These are phyloP conservation scores for Balamuthia mandrillaris DNA, from an alignment of 208 protist genomes.

Conservation along the genomic window DNA sequence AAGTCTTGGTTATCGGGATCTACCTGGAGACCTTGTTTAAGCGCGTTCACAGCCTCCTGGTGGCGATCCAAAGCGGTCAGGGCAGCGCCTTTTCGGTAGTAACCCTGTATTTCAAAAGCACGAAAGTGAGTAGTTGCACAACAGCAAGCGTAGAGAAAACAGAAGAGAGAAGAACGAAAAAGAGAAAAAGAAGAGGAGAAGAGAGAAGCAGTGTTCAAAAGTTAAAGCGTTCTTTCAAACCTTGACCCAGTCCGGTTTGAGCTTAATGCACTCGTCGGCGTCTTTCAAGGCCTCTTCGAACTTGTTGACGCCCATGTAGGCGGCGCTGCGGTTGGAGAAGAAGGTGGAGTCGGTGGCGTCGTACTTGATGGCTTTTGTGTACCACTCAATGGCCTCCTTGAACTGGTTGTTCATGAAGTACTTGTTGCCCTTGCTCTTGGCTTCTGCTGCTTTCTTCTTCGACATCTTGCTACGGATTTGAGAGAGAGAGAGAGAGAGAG, in stretches of 20 bases:
- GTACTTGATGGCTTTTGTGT: conserved; percentile 64
- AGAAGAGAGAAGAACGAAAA: too few species aligned
- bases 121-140: background rate
- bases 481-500: too few species aligned
- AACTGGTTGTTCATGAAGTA: conserved; percentile 60
- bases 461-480: too few species aligned
- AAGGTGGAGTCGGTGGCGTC: conserved; percentile 69
- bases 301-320: conserved; percentile 47
- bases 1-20: conserved; percentile 39
- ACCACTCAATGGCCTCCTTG: conserved; percentile 64
- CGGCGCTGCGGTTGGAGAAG: conserved; percentile 70
- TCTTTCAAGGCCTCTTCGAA: conserved; percentile 64
- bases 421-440: conserved; percentile 68
- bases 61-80: conserved; percentile 42
- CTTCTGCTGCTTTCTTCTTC: conserved; percentile 26
- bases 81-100: conserved; percentile 64
- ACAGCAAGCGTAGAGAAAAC: too few species aligned
- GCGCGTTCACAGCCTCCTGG: conserved; percentile 48
- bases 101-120: background rate
- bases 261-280: conserved; percentile 63
- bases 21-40: conserved; percentile 43
- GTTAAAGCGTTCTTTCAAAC: conserved; percentile 3
- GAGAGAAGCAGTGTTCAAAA: background rate
- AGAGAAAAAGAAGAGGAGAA: background rate
- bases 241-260: conserved; percentile 74